These are phyloP conservation scores for Phytophthora chlamydospora DNA, from an alignment of 352 stramenopile genomes.

Conservation along the genomic window DNA sequence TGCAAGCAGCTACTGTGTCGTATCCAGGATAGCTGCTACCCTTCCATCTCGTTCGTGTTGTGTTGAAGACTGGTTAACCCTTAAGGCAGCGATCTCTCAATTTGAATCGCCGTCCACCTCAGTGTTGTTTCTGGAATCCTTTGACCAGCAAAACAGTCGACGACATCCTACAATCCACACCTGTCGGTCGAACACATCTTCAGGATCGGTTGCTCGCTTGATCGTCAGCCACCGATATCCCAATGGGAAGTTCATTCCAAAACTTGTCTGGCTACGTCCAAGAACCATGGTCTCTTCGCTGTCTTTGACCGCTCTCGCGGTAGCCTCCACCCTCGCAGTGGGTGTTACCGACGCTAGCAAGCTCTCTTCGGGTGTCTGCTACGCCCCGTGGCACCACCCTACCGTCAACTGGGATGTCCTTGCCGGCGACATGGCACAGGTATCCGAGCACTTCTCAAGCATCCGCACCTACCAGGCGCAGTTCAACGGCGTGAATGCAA, in stretches of 20 bases:
- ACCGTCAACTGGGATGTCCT: slow-evolving; percentile 44
- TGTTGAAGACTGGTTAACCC: too few species aligned
- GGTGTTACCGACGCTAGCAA: neutral
- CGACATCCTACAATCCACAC: slow-evolving; percentile 4
- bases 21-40: too few species aligned
- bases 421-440: slow-evolving; percentile 37
- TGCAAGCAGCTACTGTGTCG: too few species aligned
- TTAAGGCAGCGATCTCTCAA: too few species aligned
- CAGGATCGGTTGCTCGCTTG: neutral
- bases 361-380: slow-evolving; percentile 47
- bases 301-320: neutral
- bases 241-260: neutral
- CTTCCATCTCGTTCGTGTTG: too few species aligned
- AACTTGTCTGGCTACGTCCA: neutral
- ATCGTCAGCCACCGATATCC: neutral
- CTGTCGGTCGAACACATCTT: neutral
- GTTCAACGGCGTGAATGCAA: slow-evolving; percentile 56
- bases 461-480: slow-evolving; percentile 76
- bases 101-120: too few species aligned
- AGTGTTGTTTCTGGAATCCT: too few species aligned
- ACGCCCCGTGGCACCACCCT: slow-evolving; percentile 66
- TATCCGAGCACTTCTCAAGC: slow-evolving; percentile 56
- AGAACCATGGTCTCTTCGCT: neutral
- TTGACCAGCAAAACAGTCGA: neutral
- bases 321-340: neutral